Base-by-base conservation (phyloP, 495 filamentous ascomycete genomes). In the Penicillium antarcticum region DNA sequence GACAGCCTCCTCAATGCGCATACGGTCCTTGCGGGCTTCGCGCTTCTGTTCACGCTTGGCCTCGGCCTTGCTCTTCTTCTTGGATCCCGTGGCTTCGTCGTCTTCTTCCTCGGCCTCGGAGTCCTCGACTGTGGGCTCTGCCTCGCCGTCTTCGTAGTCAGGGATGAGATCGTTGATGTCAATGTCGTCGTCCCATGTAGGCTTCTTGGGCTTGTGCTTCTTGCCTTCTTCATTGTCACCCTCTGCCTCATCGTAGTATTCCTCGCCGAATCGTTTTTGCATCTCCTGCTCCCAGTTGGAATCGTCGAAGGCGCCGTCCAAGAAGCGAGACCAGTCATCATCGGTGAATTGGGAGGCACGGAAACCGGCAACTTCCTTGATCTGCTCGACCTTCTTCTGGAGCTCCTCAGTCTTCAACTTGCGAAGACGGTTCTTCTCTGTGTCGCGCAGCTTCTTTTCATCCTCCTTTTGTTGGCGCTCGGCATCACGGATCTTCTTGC, bases 181-280 rank as follows among this genome's bases (percentile, higher is more conserved):
- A 60, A 97, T 96, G 60, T 98, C 94, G 57, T 96, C 90, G 51
- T 95, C 88, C 89, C 91, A 98, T 48, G 84, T 88, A 16, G 94
- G 94, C 76, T 98, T 98, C 76, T 89, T 94, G 14, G 81, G 69
- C 49, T 81, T 83, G 51, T 81, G 84, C 52, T 80, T 83, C 56
- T 80, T 81, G 29, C 58, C 76, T 19, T 73, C 71, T 1, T 65
- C 73, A 16, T 74, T 74, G n/a, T 65, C 76, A 21, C 34, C 66
- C 4, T 82, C 84, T 0, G 67, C 71, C 29, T 83, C 83, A 5
- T 82, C 86, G 61, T 98, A 98, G 70, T 98, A 98, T 6, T 83
- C 79, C 5, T 95, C 87, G 24, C 88, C 90, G 63, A 98, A 98
- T 5, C 81, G 76, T 66, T 86, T 87, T 52, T 79, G 75, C 88